phyloP scores from a whole-genome alignment of 73 alveolate species.

The Tetrahymena thermophila region DNA sequence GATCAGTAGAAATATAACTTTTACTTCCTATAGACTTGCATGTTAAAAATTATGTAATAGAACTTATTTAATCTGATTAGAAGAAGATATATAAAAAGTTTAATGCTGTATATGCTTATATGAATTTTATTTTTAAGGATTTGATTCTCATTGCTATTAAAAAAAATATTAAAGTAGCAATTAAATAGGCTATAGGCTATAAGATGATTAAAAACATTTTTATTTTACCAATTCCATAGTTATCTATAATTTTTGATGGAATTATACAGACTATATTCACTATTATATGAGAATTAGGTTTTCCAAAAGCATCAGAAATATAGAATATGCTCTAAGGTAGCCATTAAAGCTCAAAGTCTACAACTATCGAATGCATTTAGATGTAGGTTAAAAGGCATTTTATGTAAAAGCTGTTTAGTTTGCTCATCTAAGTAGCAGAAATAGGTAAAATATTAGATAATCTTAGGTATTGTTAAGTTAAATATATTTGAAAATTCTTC shows the following conservation, averaged over 20 bases:
- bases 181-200: not conserved
- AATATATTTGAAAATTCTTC: not conserved
- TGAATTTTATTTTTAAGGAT: not conserved
- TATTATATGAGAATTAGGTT: not conserved
- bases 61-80: not conserved
- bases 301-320: not conserved
- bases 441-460: not conserved
- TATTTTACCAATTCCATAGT: not conserved
- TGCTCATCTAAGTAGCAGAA: not conserved
- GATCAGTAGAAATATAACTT: not conserved
- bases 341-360: not conserved
- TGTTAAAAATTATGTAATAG: not conserved
- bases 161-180: not conserved
- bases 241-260: not conserved
- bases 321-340: not conserved
- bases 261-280: not conserved
- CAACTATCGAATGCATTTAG: not conserved
- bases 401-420: not conserved
- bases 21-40: not conserved
- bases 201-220: not conserved
- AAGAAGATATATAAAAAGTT: not conserved
- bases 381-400: not conserved
- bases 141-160: not conserved
- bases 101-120: not conserved
- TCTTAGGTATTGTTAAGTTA: not conserved